Evolutionary conservation across 495 filamentous ascomycete species (phyloP), one percentile per base, ranked within the genome.

Genomic region (Talaromyces adpressus): DNA sequence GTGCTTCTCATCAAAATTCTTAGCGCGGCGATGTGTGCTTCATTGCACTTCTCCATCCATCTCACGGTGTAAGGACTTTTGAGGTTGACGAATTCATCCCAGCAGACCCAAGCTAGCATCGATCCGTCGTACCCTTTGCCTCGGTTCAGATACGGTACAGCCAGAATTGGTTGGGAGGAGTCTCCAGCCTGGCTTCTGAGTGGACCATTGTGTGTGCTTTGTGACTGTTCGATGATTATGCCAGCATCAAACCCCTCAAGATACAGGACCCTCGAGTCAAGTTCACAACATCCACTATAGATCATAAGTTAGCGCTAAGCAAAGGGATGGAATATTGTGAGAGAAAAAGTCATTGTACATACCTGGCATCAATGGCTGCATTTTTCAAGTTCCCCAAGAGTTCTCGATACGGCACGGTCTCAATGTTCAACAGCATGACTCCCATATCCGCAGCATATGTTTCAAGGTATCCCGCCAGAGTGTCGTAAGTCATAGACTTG

Each of bases 41-140:
- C 69, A 57, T 71, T 71, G 62, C 69, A 71, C 23, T 71, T 71
- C 53, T 71, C 69, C 65, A 69, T 67, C 69, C 69, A 71, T 47
- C 69, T 62, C 25, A 71, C 65, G 4, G 54, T 69, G n/a, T 59
- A 71, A 18, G 69, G 69, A 39, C 29, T 65, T 63, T 71, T 32
- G 32, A 71, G 69, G 20, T 67, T 66, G 63, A 71, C 69, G 61
- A 71, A 71, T 57, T 71, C 69, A 62, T 71, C 69, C 67, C 69
- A 71, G 57, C 69, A 71, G 27, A 71, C 67, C 67, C 67, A 71
- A n/a, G 69, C 69, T 51, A 71, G 49, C 69, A 71, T 71, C n/a
- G 69, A 71, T 56, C 69, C 69, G 7, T 6, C 69, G 7, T 6
- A 41, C 29, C 67, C 69, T 18, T 34, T 45, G 18, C 39, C 65